phyloP scores from a whole-genome alignment of 345 rosid species.

The Euphorbia peplus region DNA sequence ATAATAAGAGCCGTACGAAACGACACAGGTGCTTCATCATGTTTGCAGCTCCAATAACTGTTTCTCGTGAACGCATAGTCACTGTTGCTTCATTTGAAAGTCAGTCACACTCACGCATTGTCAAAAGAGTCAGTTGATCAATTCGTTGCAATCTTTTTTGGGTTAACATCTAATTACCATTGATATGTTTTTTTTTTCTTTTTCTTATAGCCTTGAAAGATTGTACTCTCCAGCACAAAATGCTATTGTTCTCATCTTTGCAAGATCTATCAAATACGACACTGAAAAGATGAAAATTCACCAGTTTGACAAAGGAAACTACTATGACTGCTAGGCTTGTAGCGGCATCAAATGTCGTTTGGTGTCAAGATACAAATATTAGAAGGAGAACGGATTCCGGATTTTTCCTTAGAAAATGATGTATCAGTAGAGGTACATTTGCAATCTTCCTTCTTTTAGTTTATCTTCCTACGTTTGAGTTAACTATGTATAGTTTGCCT shows the following conservation, averaged over 20 bases:
- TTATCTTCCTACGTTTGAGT: not conserved
- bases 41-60: constrained; percentile 32
- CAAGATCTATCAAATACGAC: constrained; percentile 50
- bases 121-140: not conserved
- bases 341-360: constrained; percentile 32
- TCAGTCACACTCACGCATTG: constrained; percentile 18
- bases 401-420: constrained; percentile 37
- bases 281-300: constrained; percentile 36
- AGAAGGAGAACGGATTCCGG: constrained; percentile 27
- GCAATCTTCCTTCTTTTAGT: not conserved
- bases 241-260: constrained; percentile 50
- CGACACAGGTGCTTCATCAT: constrained; percentile 58
- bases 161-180: not conserved
- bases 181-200: constrained; percentile 12
- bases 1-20: constrained; percentile 51
- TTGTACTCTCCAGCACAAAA: constrained; percentile 59
- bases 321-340: constrained; percentile 51
- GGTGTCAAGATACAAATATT: constrained; percentile 43
- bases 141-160: not conserved
- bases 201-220: constrained; percentile 42
- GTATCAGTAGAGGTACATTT: constrained; percentile 49
- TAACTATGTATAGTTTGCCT: not conserved
- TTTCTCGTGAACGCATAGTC: constrained; percentile 45
- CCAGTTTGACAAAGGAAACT: constrained; percentile 25
- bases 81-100: constrained; percentile 62